Evolutionary conservation across 2,329 filamentous ascomycete species (phyloP).

Genomic region (Allantophomopsis cytisporea): DNA sequence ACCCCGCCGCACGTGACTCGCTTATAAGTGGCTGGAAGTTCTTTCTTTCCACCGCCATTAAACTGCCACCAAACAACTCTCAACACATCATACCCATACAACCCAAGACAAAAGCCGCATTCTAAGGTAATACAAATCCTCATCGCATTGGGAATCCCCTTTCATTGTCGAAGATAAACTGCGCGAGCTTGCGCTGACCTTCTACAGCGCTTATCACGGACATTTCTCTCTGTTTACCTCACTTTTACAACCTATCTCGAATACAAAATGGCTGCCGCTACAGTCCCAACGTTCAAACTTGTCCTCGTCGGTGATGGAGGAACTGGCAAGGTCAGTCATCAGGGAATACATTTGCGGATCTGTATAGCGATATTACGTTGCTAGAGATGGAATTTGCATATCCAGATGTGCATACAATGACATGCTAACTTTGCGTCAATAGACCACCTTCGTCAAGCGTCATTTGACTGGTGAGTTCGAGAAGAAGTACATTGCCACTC

Average conservation of each 20-base stretch:
- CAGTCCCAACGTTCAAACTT: slow-evolving; percentile 90
- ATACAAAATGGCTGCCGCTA: slow-evolving; percentile 46
- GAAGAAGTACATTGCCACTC: slow-evolving; percentile 99
- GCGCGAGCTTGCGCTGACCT: slow-evolving; percentile 7
- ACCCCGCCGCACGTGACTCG: too few relatives aligned
- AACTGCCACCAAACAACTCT: neutral
- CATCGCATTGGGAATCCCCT: too few relatives aligned
- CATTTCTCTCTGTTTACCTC: slow-evolving; percentile 11
- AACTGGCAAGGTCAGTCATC: slow-evolving; percentile 81
- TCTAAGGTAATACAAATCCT: too few relatives aligned
- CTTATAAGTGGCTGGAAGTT: neutral
- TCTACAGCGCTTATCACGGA: slow-evolving; percentile 2
- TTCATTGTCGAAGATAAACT: neutral
- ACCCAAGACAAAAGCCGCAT: neutral
- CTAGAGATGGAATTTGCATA: too few relatives aligned
- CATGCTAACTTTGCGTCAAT: slow-evolving; percentile 5
- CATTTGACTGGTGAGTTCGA: slow-evolving; percentile 99
- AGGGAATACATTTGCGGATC: neutral
- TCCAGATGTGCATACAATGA: too few relatives aligned
- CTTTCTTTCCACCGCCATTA: neutral
- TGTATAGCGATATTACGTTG: neutral
- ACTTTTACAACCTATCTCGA: slow-evolving; percentile 8
- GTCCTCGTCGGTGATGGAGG: slow-evolving; percentile 98
- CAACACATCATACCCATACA: neutral
- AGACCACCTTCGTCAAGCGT: slow-evolving; percentile 99